These are phyloP conservation scores for Beta vulgaris DNA, from an alignment of 148 eudicot species.

Conservation along the genomic window DNA sequence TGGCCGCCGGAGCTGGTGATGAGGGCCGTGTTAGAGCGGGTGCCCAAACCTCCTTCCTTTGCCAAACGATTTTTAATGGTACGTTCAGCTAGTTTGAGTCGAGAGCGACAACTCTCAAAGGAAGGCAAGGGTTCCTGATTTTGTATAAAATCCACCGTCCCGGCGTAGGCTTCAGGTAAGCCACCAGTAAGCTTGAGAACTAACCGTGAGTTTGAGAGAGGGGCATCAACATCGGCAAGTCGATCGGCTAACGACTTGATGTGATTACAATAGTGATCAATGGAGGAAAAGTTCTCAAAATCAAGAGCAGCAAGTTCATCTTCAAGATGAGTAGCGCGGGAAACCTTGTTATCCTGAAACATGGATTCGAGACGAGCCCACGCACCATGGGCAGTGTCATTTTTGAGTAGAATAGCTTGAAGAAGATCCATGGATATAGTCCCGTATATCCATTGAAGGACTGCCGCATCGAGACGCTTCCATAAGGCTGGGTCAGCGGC, in stretches of 20 bases:
- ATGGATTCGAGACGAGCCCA: neutral
- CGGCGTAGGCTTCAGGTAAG: neutral
- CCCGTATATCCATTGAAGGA: neutral
- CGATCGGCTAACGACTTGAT: neutral
- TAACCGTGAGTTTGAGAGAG: conserved; percentile 14
- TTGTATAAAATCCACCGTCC: neutral
- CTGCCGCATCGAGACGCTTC: neutral
- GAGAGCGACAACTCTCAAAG: conserved; percentile 12
- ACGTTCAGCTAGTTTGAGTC: neutral
- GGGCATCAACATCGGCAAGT: conserved; percentile 1
- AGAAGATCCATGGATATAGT: neutral
- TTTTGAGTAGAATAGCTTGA: neutral
- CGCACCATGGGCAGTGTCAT: neutral
- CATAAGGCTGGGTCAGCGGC: neutral
- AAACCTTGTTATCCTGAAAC: conserved; percentile 12
- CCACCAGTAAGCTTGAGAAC: too few relatives aligned
- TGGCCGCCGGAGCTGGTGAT: neutral
- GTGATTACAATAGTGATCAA: neutral
- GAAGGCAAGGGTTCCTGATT: conserved; percentile 1
- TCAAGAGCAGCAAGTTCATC: neutral
- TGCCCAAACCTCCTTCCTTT: neutral
- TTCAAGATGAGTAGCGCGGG: conserved; percentile 13
- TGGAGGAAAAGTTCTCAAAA: neutral
- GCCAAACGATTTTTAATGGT: neutral
- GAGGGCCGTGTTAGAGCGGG: neutral